Base-by-base conservation (phyloP, 2,329 filamentous ascomycete genomes). In the Fusarium sp. region DNA sequence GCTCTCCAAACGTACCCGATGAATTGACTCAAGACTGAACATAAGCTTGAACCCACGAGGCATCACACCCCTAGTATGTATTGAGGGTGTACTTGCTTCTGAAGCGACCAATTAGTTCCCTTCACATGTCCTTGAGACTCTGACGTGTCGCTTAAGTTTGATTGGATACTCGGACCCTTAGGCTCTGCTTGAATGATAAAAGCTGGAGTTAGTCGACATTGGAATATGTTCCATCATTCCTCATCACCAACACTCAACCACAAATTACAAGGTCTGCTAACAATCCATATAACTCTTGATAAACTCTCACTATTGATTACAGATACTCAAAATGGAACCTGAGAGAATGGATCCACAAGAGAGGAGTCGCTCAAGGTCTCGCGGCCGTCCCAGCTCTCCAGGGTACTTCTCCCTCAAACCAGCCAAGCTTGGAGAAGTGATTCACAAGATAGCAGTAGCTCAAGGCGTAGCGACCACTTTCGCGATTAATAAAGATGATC, bases 221-320 rank as follows among this genome's bases (percentile, higher is more conserved):
- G 0, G 2, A 18, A 17, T 33, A 13, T 32, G 1, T 17, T 49
- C 15, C 13, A 7, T 10, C 46, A 33, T 12, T 3, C 12, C 12
- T 23, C 23, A 23, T 23, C 23, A 23, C 9, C n/a, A 33, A 4
- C 3, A 23, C 15, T 23, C 15, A 26, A 17, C 20, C n/a, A n/a
- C 13, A 20, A 20, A 15, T 23, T 3, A 12, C 45, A 15, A 30
- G 18, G 4, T 17, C 23, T 10, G n/a, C 44, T 30, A n/a, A 1
- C n/a, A 13, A 4, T 13, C 5, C 17, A 30, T n/a, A 11, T 0
- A 15, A 1, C 0, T 18, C 3, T 12, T 7, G 5, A 32, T 23
- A 14, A 13, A 1, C 5, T 17, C 5, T 1, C 2, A 35, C n/a
- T 49, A 7, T 23, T 15, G 10, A 2, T 6, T 0, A 23, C 14